phyloP scores from a whole-genome alignment of 2,329 filamentous ascomycete species.

The Xylaria polymorpha region DNA sequence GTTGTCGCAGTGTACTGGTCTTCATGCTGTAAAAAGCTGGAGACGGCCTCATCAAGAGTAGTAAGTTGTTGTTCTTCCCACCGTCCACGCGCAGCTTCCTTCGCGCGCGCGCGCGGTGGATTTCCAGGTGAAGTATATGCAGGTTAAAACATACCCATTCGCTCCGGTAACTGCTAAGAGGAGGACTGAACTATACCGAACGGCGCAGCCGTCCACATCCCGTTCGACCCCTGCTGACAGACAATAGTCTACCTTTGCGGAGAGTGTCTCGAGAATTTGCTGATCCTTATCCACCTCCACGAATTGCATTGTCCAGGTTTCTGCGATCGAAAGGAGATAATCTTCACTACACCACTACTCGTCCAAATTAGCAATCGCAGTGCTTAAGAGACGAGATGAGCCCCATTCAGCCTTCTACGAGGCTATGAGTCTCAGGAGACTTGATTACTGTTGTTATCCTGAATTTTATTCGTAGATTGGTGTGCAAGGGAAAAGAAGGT shows the following conservation, averaged over 20 bases:
- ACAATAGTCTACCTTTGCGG: slow-evolving; percentile 17
- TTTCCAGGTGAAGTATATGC: slow-evolving; percentile 4
- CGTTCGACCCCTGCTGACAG: slow-evolving; percentile 1
- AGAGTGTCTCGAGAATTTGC: neutral
- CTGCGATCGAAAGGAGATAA: neutral
- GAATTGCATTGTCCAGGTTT: slow-evolving; percentile 11
- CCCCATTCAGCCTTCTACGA: neutral
- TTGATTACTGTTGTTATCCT: neutral
- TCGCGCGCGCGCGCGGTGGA: neutral
- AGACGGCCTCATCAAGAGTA: slow-evolving; percentile 5
- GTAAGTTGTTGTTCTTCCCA: slow-evolving; percentile 15
- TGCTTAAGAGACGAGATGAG: neutral
- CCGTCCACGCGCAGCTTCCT: neutral
- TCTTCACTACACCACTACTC: neutral
- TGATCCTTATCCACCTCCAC: neutral
- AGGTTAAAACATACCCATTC: slow-evolving; percentile 2
- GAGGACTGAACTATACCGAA: slow-evolving; percentile 12
- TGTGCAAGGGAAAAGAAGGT: neutral
- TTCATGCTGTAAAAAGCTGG: slow-evolving; percentile 12
- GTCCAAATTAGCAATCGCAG: neutral
- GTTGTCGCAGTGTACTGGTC: neutral
- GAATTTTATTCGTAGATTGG: neutral
- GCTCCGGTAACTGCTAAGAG: neutral
- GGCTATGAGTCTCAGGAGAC: neutral
- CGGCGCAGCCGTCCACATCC: slow-evolving; percentile 1